Base-by-base conservation (phyloP, 805 yeast species). In the Sungouiella thailandica region DNA sequence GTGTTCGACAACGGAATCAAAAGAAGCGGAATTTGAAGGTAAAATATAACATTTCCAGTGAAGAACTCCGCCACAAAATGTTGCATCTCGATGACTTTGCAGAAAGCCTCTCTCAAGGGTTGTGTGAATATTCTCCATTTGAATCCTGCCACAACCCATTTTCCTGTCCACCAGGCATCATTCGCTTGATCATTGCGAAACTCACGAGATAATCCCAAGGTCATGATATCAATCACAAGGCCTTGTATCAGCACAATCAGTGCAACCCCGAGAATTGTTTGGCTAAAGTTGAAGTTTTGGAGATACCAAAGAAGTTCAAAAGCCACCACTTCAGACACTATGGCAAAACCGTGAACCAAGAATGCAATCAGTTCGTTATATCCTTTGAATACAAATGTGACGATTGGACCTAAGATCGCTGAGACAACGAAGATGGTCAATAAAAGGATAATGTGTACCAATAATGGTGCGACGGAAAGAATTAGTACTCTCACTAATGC, bases 31-130 rank as follows among this genome's bases (percentile, higher is more conserved):
- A 78, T 56, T 43, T 80, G 85, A 5, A 69, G 53, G 39, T 74
- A 70, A 32, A 81, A 57, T 10, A 83, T 54, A 26, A 72, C 44
- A 50, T 83, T 88, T 0, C 80, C 76, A 19, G 80, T 58, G 18
- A 72, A 52, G 37, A 78, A 68, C 54, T 83, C 93, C 4, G 72
- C 76, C 0, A 82, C 76, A 60, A 80, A 83, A 36, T 72, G 70
- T n/a, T 81, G 71, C 65, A 80, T 64, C 50, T 83, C 93, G 46
- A 73, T 69, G 1, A 72, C 57, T 46, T 83, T 83, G 37, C 85
- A 80, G 15, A 74, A 36, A 32, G 62, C 74, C 50, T 82, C 90
- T 46, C 90, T 58, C 3, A 70, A 39, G 1, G 88, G 88, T 41
- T 80, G 88, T 2, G 79, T 60, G 5, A 81, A 33, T 1, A 75